A percentile compares a stretch with the other conserved stretches of the same genome.
Evolutionary conservation across 2,329 filamentous ascomycete genomes (phyloP).

Genomic region (Sclerotinia nivalis): DNA sequence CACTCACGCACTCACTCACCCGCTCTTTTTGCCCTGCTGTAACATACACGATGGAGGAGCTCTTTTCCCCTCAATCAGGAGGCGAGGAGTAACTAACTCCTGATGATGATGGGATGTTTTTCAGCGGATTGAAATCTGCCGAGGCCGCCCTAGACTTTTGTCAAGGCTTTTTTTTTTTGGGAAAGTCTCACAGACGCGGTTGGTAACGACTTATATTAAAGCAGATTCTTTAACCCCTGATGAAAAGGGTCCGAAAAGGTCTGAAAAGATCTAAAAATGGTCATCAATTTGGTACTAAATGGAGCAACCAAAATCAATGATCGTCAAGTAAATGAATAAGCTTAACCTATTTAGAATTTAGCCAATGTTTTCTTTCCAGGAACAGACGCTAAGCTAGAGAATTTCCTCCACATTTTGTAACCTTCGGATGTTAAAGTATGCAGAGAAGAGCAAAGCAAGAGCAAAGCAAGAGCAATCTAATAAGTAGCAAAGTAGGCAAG

Average conservation of each 20-base stretch:
- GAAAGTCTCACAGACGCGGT: background rate
- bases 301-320: conserved; percentile 1
- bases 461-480: background rate
- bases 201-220: background rate
- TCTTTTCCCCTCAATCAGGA: background rate
- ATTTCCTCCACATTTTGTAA: background rate
- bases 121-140: conserved; percentile 7
- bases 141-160: background rate
- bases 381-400: background rate
- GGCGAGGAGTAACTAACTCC: background rate
- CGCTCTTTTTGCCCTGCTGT: background rate
- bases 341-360: background rate
- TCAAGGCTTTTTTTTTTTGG: background rate
- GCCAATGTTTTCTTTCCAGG: background rate
- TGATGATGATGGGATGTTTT: conserved; percentile 3
- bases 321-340: background rate
- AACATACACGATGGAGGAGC: background rate
- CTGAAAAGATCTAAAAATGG: background rate
- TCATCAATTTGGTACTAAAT: background rate
- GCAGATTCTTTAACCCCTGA: conserved; percentile 4
- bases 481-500: background rate
- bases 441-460: background rate
- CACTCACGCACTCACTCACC: background rate
- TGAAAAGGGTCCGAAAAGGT: background rate
- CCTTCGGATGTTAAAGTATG: background rate